Base-by-base conservation (phyloP, 176 grass and related monocot species). In the Bothriochloa decipiens region DNA sequence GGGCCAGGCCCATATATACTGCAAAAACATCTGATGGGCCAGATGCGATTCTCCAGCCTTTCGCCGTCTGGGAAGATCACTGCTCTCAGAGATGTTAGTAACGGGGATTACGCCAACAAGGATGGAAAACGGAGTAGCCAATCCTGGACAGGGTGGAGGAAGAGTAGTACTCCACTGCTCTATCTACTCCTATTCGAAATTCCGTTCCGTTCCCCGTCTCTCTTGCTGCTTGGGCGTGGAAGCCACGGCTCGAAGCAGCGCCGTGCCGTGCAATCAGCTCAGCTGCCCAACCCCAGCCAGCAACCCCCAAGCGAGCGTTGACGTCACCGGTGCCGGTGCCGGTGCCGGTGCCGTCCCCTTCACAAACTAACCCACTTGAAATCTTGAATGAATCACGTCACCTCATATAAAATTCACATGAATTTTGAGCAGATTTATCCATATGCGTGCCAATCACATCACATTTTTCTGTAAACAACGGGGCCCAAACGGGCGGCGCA, bases 221-320 rank as follows among this genome's bases (percentile, higher is more conserved):
- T 20, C 15, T 64, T 17, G 71, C 47, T 46, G 71, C 43, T 73
- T 50, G 71, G 45, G 43, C 71, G 72, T 75, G 26, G 4, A 75
- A 55, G 72, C 0, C 72, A 55, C 47, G 72, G 46, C 72, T 33
- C 27, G 0, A 6, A 53, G 47, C 27, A 22, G 72, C 55, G 55
- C 10, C 55, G 55, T 49, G 70, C 7, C 70, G 70, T 73, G 70
- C 70, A 47, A 49, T 73, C 70, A 49, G 18, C 68, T 70, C 22
- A 70, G 22, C 39, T 14, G 13, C 68, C 37, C 68, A 70, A 12
- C n/a, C 17, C 18, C 55, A 4, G 4, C 37, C 2, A 16, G 5
- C n/a, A 61, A 62, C n/a, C 60, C 9, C 57, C 16, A 53, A 18
- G 50, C 50, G 9, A 25, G 57, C n/a, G 57, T 25, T 61, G 57